Percentiles rank a stretch among this genome's conserved stretches.
These are phyloP conservation scores for Scenedesmus sp. DNA, from an alignment of 163 green algal genomes.

Conservation along the genomic window DNA sequence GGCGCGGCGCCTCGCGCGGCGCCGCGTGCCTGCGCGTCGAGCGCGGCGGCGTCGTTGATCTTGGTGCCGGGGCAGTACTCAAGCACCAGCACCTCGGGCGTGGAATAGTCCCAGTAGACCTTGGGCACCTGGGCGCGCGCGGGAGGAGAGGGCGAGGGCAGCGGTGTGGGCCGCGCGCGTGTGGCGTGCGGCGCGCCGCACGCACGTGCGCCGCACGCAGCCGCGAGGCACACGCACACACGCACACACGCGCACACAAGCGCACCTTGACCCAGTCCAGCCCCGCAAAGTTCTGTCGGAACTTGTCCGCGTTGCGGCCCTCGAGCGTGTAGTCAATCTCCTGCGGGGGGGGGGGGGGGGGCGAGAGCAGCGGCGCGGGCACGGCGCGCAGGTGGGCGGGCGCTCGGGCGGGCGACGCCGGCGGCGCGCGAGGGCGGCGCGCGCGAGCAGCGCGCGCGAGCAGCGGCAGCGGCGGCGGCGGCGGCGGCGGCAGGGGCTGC, in stretches of 20 bases:
- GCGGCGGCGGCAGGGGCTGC: background rate
- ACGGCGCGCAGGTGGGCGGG: no score
- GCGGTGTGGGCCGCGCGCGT: no score
- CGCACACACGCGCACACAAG: background rate
- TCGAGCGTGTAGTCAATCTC: slow-evolving; percentile 73
- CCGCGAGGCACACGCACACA: no score
- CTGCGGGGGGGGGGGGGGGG: no score
- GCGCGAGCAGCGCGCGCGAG: no score
- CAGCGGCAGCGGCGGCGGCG: background rate
- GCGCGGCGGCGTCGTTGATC: slow-evolving; percentile 84
- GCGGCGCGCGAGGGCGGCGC: no score
- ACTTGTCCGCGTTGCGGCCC: slow-evolving; percentile 72
- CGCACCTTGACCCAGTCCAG: slow-evolving; percentile 93
- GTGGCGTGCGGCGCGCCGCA: background rate
- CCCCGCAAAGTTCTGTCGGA: slow-evolving; percentile 84
- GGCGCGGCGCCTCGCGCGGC: no score
- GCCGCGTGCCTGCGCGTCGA: slow-evolving; percentile 83
- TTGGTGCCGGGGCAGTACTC: slow-evolving; percentile 95
- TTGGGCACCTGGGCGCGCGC: slow-evolving; percentile 37
- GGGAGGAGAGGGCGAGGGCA: background rate
- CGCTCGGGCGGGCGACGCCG: no score
- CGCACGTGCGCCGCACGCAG: no score
- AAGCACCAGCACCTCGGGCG: slow-evolving; percentile 83
- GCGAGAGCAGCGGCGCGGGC: no score
- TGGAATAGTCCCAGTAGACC: slow-evolving; percentile 72